phyloP scores from a whole-genome alignment of 2,329 filamentous ascomycete species.

The Pyrenophora teres region DNA sequence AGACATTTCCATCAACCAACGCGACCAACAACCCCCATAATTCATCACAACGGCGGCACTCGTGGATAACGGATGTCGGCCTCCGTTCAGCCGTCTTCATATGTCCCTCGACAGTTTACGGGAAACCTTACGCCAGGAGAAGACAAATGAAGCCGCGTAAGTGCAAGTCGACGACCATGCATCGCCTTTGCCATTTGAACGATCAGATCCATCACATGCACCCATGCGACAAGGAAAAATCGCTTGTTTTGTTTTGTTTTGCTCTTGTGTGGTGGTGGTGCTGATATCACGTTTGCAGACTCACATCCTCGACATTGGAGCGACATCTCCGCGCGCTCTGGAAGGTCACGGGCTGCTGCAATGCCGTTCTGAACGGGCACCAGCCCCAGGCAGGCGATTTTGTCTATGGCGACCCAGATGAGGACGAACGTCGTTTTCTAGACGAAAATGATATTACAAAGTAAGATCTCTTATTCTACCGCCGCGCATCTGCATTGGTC shows the following conservation, averaged over 20 bases:
- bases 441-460: slow-evolving; percentile 62
- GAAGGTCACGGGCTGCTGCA: slow-evolving; percentile 60
- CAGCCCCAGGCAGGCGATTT: slow-evolving; percentile 60
- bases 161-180: slow-evolving; percentile 29
- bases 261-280: slow-evolving; percentile 45
- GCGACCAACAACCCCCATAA: slow-evolving; percentile 35
- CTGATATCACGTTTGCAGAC: slow-evolving; percentile 65
- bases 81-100: slow-evolving; percentile 47
- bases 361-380: slow-evolving; percentile 62
- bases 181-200: slow-evolving; percentile 23
- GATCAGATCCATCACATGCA: slow-evolving; percentile 18
- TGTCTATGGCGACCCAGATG: slow-evolving; percentile 59
- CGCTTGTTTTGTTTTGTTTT: slow-evolving; percentile 48
- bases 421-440: slow-evolving; percentile 60
- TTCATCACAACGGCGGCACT: slow-evolving; percentile 49
- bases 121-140: slow-evolving; percentile 48
- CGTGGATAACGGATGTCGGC: slow-evolving; percentile 56
- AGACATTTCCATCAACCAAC: slow-evolving; percentile 44
- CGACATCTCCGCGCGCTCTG: slow-evolving; percentile 89
- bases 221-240: slow-evolving; percentile 49
- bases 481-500: background rate
- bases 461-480: slow-evolving; percentile 50
- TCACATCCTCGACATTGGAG: slow-evolving; percentile 63
- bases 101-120: slow-evolving; percentile 55
- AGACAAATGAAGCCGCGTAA: slow-evolving; percentile 53